phyloP scores from a whole-genome alignment of 2,329 filamentous ascomycete genomes.

The Atkinsonella hypoxylon region DNA sequence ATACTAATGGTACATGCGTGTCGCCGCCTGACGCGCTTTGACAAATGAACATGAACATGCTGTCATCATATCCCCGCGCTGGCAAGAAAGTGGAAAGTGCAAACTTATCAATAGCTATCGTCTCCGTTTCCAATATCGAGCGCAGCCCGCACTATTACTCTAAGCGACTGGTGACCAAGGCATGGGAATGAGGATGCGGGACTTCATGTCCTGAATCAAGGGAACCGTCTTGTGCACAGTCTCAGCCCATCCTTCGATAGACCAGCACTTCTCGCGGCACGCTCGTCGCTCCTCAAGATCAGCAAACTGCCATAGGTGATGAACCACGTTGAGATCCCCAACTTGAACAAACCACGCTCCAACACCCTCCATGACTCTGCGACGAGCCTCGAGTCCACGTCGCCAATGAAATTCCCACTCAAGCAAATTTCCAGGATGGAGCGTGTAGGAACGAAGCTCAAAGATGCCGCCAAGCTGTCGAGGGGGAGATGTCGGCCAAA shows the following conservation, averaged over 20 bases:
- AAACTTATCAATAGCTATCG: background rate
- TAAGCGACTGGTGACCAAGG: conserved; percentile 90
- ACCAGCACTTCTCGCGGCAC: conserved; percentile 89
- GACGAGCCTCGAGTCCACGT: conserved; percentile 74
- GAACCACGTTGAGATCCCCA: conserved; percentile 91
- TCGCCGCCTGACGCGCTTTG: background rate
- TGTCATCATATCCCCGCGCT: background rate
- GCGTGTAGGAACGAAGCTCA: conserved; percentile 89
- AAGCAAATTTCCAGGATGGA: conserved; percentile 88
- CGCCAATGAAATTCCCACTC: conserved; percentile 99
- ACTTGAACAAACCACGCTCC: conserved; percentile 99
- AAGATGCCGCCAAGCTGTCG: conserved; percentile 86
- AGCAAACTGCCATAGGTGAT: conserved; percentile 97
- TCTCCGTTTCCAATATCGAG: background rate
- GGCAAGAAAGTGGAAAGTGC: background rate
- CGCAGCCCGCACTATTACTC: conserved; percentile 5
- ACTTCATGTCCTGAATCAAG: conserved; percentile 94
- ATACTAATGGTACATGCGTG: conserved; percentile 4
- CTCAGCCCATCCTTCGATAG: conserved; percentile 87
- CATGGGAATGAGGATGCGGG: conserved; percentile 83
- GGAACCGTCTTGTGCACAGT: conserved; percentile 98
- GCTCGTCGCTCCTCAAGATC: conserved; percentile 88
- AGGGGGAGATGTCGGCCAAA: conserved; percentile 93
- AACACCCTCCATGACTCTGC: conserved; percentile 97
- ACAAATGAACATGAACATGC: conserved; percentile 7